phyloP scores from a whole-genome alignment of 805 yeast species.

The Brettanomyces nanus region DNA sequence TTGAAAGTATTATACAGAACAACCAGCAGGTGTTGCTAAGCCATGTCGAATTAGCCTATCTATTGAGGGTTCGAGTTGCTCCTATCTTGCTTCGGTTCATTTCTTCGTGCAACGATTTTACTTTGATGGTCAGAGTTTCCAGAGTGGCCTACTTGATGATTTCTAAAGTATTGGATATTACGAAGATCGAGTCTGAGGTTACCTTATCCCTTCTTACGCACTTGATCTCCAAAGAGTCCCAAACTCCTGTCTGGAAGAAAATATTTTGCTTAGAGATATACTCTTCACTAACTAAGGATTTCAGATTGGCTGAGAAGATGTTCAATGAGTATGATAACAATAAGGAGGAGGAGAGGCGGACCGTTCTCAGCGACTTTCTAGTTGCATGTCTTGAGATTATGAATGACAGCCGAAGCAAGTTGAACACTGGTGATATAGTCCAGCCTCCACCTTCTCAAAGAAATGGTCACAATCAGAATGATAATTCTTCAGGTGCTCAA shows the following conservation, averaged over 20 bases:
- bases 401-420: slow-evolving; percentile 22
- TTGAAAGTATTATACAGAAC: slow-evolving; percentile 69
- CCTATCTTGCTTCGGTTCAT: slow-evolving; percentile 70
- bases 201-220: slow-evolving; percentile 70
- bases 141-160: slow-evolving; percentile 61
- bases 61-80: slow-evolving; percentile 60
- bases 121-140: slow-evolving; percentile 66
- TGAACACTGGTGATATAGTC: slow-evolving; percentile 29
- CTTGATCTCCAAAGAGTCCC: slow-evolving; percentile 49
- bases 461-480: slow-evolving; percentile 3
- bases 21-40: slow-evolving; percentile 47
- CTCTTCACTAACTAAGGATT: slow-evolving; percentile 50
- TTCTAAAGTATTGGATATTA: slow-evolving; percentile 47
- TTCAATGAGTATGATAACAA: slow-evolving; percentile 56
- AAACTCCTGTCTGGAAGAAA: slow-evolving; percentile 63
- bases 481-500: slow-evolving; percentile 10
- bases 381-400: slow-evolving; percentile 31
- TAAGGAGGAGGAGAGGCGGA: slow-evolving; percentile 42
- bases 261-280: slow-evolving; percentile 68
- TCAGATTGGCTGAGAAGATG: slow-evolving; percentile 39
- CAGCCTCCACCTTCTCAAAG: slow-evolving; percentile 19
- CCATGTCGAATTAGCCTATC: slow-evolving; percentile 57
- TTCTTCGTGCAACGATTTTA: slow-evolving; percentile 49
- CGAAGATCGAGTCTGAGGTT: slow-evolving; percentile 76
- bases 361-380: slow-evolving; percentile 51